These are phyloP conservation scores for Salix suchowensis DNA, from an alignment of 345 rosid species.

Conservation along the genomic window DNA sequence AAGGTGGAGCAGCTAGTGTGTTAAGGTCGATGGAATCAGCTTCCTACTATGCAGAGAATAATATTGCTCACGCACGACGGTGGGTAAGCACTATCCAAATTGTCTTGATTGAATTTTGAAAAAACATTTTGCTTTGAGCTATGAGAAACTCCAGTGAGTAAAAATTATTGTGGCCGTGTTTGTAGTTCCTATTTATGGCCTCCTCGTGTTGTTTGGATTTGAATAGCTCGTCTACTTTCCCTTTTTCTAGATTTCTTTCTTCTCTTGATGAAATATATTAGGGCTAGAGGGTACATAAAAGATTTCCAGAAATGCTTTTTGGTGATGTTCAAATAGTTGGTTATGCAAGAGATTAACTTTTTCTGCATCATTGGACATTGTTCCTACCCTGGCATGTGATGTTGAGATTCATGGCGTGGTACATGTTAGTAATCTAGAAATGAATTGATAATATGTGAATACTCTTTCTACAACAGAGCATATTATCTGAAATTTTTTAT, in stretches of 20 bases:
- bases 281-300: neutral
- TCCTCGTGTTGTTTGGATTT: neutral
- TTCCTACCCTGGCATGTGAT: neutral
- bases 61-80: slow-evolving; percentile 80
- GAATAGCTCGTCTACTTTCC: neutral
- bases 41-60: slow-evolving; percentile 66
- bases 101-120: slow-evolving; percentile 17
- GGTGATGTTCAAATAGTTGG: neutral
- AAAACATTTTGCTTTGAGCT: neutral
- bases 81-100: slow-evolving; percentile 81
- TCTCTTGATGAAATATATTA: neutral
- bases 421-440: neutral
- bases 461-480: neutral
- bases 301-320: neutral
- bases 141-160: neutral
- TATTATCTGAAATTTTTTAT: neutral
- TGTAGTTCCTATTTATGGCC: neutral
- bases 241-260: neutral
- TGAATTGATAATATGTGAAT: neutral
- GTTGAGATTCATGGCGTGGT: neutral
- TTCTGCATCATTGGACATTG: neutral
- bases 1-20: slow-evolving; percentile 41
- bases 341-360: neutral
- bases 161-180: neutral
- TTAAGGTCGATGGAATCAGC: slow-evolving; percentile 95